phyloP scores from a whole-genome alignment of 306 rosid species.

The Arachis hypogaea region DNA sequence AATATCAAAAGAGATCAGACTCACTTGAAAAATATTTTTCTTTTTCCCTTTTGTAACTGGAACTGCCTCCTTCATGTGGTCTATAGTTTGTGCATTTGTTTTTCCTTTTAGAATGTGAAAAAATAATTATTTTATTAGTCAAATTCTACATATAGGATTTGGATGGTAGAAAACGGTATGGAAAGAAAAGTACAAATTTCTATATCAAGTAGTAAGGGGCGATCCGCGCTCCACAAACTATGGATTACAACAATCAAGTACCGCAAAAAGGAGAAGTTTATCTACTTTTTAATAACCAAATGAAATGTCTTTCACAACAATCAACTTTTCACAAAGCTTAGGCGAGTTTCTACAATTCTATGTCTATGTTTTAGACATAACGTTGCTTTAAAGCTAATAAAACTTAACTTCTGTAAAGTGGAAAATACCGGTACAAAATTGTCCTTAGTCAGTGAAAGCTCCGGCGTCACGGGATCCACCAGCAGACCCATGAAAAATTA shows the following conservation, averaged over 20 bases:
- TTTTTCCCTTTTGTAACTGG: neutral
- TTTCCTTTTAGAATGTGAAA: too few relatives aligned
- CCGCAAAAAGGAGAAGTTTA: neutral
- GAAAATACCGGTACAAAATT: neutral
- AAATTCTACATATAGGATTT: neutral
- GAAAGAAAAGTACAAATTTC: too few relatives aligned
- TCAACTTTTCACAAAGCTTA: slow-evolving; percentile 17
- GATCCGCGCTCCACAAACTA: neutral
- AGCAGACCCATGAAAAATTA: slow-evolving; percentile 5
- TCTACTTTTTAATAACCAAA: slow-evolving; percentile 4
- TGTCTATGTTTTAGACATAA: slow-evolving; percentile 10
- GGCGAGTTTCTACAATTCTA: neutral
- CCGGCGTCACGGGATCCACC: slow-evolving; percentile 20
- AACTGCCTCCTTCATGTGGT: neutral
- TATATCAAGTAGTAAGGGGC: neutral
- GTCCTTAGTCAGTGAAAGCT: slow-evolving; percentile 23
- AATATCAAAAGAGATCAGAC: slow-evolving; percentile 2
- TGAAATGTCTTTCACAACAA: slow-evolving; percentile 20
- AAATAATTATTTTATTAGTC: neutral
- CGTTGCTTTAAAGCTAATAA: slow-evolving; percentile 33
- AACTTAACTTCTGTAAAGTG: too few relatives aligned
- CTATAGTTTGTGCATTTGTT: neutral
- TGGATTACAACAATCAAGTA: neutral
- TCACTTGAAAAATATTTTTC: neutral
- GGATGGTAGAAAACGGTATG: neutral